Evolutionary conservation across 163 green algal genomes (phyloP).

Genomic region (Trebouxia gelatinosa): DNA sequence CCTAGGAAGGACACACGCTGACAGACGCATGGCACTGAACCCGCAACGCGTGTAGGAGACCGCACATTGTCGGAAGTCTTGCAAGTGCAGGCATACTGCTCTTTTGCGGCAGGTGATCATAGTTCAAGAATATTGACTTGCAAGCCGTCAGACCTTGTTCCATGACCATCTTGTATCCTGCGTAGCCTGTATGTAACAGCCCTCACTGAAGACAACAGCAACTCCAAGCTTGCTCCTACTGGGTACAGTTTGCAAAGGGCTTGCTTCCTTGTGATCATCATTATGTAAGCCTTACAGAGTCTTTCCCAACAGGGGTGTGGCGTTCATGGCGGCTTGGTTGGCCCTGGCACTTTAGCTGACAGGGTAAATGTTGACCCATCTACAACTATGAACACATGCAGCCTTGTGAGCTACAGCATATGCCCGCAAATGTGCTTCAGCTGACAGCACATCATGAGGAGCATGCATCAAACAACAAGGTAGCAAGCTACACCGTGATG

Average conservation of each 20-base stretch:
- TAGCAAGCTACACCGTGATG: no score
- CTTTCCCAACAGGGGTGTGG: conserved; percentile 8
- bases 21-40: no score
- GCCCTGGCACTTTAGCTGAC: background rate
- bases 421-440: no score
- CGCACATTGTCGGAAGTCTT: background rate
- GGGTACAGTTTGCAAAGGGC: background rate
- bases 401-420: no score
- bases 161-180: background rate
- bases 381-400: no score
- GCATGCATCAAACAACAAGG: no score
- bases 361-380: no score
- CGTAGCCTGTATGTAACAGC: conserved; percentile 10
- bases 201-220: conserved; percentile 15
- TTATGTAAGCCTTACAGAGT: background rate
- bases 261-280: background rate
- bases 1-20: no score
- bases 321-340: conserved; percentile 26
- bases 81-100: conserved; percentile 1
- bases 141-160: background rate
- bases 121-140: background rate
- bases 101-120: conserved; percentile 19
- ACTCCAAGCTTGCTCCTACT: conserved; percentile 15
- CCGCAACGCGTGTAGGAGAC: no score
- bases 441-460: no score